Base-by-base conservation (phyloP, 2,329 filamentous ascomycete genomes). In the Orbilia brochopaga region DNA sequence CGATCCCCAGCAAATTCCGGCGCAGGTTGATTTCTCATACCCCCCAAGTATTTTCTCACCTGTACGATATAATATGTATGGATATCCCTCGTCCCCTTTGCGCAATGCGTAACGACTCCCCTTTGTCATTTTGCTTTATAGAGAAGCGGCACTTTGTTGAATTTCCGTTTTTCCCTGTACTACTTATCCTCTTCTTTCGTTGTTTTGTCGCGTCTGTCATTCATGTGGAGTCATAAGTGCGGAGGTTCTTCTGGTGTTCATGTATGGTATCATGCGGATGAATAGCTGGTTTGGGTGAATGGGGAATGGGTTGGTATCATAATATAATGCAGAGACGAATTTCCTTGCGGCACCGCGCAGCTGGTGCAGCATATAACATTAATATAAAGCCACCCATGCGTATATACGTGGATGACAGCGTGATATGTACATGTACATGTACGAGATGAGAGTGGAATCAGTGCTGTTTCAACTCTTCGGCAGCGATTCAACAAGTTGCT, bases 401-500 rank as follows among this genome's bases (percentile, higher is more conserved):
- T n/a, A n/a, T n/a, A n/a, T n/a, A n/a, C n/a, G n/a, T n/a, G n/a
- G n/a, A n/a, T n/a, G n/a, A n/a, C n/a, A n/a, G n/a, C n/a, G n/a
- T n/a, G n/a, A n/a, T n/a, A n/a, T n/a, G n/a, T n/a, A n/a, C n/a
- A n/a, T n/a, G 19, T 11, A 24, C 10, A 10, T 21, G 46, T 17
- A 13, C 6, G 3, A 30, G 24, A 52, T 52, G 8, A 37, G 27
- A 40, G 11, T 32, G 51, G 15, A 24, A 17, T 46, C 23, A 23
- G 48, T 64, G n/a, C n/a, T 55, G 50, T n/a, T 40, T 65, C 24
- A 66, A 5, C 37, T 35, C 50, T 74, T 69, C 19, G 75, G 75
- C 13, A 76, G 56, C 13, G 75, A 70, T 15, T 76, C 72, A 7
- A 76, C 53, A 23, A 76, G 55, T n/a, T 61, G 69, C 60, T 75